Evolutionary conservation across 352 stramenopile genomes (phyloP).

Genomic region (Phytophthora pluvialis): DNA sequence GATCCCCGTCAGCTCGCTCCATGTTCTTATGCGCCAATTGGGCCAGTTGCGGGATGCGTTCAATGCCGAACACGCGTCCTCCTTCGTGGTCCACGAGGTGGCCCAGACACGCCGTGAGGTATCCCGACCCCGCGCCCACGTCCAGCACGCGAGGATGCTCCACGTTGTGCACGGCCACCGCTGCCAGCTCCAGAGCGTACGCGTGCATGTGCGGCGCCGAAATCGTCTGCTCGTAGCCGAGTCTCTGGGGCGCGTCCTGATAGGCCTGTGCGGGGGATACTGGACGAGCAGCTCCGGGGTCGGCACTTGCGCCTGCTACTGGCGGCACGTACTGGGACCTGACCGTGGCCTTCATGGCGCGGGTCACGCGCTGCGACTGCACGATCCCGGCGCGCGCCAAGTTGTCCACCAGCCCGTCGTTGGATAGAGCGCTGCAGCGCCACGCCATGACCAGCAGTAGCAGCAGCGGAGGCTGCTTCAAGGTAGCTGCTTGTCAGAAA

Average conservation of each 20-base stretch:
- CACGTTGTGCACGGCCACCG: slow-evolving; percentile 52
- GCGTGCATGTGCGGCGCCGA: slow-evolving; percentile 94
- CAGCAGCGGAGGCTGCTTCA: background rate
- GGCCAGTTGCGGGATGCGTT: slow-evolving; percentile 89
- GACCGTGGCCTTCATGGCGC: slow-evolving; percentile 83
- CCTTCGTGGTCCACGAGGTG: slow-evolving; percentile 65
- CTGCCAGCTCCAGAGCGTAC: slow-evolving; percentile 77
- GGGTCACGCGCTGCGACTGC: slow-evolving; percentile 61
- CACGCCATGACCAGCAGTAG: slow-evolving; percentile 57
- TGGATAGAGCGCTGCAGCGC: slow-evolving; percentile 71
- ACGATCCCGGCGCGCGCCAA: slow-evolving; percentile 68
- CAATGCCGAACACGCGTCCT: slow-evolving; percentile 89
- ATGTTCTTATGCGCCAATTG: slow-evolving; percentile 88
- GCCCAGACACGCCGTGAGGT: slow-evolving; percentile 94
- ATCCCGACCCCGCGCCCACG: slow-evolving; percentile 95
- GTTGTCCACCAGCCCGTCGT: slow-evolving; percentile 80
- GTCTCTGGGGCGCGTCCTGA: slow-evolving; percentile 80
- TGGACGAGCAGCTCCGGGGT: background rate
- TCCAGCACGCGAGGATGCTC: slow-evolving; percentile 88
- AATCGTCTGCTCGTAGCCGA: slow-evolving; percentile 89
- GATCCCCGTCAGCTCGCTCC: slow-evolving; percentile 72
- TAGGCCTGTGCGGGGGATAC: slow-evolving; percentile 62
- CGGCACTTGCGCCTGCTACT: background rate
- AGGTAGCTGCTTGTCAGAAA: background rate
- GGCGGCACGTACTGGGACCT: slow-evolving; percentile 64